Percentiles rank a stretch among this genome's conserved stretches.
Evolutionary conservation across 345 rosid species (phyloP).

Genomic region (Toxicodendron radicans): DNA sequence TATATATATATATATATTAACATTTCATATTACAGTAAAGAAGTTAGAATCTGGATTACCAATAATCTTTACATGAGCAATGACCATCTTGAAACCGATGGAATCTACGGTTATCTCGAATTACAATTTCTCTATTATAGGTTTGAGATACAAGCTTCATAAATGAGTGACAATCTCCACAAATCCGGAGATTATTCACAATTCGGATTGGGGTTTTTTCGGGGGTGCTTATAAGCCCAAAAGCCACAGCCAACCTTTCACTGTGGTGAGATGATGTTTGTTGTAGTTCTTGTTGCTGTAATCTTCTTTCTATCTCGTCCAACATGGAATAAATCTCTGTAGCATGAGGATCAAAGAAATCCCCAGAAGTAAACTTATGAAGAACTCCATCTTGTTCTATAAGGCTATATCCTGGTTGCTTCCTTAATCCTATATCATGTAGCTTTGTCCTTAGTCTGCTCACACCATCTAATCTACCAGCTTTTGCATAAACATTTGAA

Average conservation of each 20-base stretch:
- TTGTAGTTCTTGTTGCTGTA: background rate
- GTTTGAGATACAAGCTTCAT: conserved; percentile 25
- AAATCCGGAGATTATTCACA: conserved; percentile 26
- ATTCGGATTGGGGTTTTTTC: conserved; percentile 19
- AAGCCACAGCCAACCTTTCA: conserved; percentile 33
- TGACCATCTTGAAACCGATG: conserved; percentile 26
- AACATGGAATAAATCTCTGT: conserved; percentile 9
- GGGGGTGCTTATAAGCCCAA: conserved; percentile 24
- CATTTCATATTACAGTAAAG: no score
- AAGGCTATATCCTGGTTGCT: conserved; percentile 24
- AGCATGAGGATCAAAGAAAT: conserved; percentile 14
- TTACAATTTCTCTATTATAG: conserved; percentile 22
- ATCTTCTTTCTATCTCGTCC: conserved; percentile 16
- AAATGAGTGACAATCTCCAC: conserved; percentile 26
- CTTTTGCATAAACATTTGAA: conserved; percentile 22
- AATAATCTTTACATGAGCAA: conserved; percentile 30
- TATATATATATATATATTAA: no score
- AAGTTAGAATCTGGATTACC: conserved; percentile 12
- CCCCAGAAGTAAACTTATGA: conserved; percentile 17
- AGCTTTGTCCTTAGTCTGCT: conserved; percentile 24
- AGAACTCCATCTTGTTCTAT: conserved; percentile 25
- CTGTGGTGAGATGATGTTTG: conserved; percentile 21
- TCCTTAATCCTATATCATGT: conserved; percentile 19
- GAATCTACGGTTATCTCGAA: conserved; percentile 24
- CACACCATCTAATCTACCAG: conserved; percentile 24